Evolutionary conservation across 345 rosid genomes (phyloP).

Genomic region (Citrus mangshanensis): DNA sequence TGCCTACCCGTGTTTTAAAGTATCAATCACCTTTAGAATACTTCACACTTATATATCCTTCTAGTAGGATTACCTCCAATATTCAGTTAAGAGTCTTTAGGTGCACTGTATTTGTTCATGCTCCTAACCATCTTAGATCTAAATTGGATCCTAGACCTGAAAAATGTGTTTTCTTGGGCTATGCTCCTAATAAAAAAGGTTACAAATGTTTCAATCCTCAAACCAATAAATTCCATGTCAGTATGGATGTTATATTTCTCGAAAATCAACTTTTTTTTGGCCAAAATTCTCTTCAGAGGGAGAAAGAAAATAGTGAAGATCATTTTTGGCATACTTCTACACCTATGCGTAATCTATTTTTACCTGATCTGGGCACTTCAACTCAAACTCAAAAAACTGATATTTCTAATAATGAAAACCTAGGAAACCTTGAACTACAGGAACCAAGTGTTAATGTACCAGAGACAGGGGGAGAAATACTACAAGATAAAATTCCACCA

Average conservation of each 20-base stretch:
- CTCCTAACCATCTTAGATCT: background rate
- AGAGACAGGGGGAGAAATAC: background rate
- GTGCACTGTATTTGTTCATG: background rate
- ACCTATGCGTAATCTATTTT: background rate
- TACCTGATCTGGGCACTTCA: background rate
- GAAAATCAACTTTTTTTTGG: background rate
- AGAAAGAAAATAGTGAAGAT: background rate
- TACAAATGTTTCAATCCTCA: no score
- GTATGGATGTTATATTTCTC: background rate
- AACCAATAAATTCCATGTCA: background rate
- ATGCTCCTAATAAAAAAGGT: no score
- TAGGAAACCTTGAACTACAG: background rate
- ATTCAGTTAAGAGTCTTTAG: no score
- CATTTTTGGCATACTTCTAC: background rate
- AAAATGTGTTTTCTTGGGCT: no score
- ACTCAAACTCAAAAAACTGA: no score
- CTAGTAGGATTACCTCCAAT: no score
- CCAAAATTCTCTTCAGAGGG: background rate
- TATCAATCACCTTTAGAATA: no score
- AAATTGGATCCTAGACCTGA: background rate
- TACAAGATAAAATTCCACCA: background rate
- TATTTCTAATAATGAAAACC: no score
- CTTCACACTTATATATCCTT: no score
- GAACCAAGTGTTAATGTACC: background rate
- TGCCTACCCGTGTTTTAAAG: no score